Evolutionary conservation across 2,329 filamentous ascomycete genomes (phyloP).

Genomic region (Teratosphaeria gauchensis): DNA sequence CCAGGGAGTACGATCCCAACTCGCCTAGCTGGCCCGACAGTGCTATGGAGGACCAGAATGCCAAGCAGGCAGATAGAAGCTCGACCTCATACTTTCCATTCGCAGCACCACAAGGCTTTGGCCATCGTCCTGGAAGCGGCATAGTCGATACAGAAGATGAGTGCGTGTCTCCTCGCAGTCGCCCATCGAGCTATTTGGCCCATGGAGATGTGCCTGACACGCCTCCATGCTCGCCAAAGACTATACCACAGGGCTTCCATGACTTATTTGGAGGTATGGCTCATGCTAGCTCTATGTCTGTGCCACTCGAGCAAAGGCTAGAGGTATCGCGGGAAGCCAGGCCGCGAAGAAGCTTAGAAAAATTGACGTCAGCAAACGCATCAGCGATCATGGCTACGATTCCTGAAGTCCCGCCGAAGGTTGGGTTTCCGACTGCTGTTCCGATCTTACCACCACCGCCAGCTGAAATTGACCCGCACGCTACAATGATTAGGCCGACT

Average conservation of each 20-base stretch:
- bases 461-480: background rate
- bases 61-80: slow-evolving; percentile 7
- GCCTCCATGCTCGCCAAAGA: slow-evolving; percentile 32
- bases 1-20: slow-evolving; percentile 21
- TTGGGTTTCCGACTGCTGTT: slow-evolving; percentile 12
- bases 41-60: background rate
- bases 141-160: slow-evolving; percentile 1
- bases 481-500: background rate
- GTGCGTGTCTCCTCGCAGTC: slow-evolving; percentile 9
- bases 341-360: slow-evolving; percentile 5
- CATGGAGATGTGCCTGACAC: slow-evolving; percentile 14
- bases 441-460: slow-evolving; percentile 17
- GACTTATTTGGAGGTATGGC: slow-evolving; percentile 4
- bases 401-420: slow-evolving; percentile 6
- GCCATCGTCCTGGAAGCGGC: background rate
- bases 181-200: slow-evolving; percentile 7
- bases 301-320: background rate
- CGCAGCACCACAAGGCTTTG: slow-evolving; percentile 1
- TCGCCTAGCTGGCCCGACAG: slow-evolving; percentile 13
- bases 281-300: background rate
- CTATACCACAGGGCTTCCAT: slow-evolving; percentile 13
- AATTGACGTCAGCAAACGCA: slow-evolving; percentile 23
- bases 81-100: slow-evolving; percentile 12
- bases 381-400: slow-evolving; percentile 21
- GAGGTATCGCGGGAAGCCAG: background rate